Conservation (phyloP, 257 asterid species). For the Solanum rostratum region DNA sequence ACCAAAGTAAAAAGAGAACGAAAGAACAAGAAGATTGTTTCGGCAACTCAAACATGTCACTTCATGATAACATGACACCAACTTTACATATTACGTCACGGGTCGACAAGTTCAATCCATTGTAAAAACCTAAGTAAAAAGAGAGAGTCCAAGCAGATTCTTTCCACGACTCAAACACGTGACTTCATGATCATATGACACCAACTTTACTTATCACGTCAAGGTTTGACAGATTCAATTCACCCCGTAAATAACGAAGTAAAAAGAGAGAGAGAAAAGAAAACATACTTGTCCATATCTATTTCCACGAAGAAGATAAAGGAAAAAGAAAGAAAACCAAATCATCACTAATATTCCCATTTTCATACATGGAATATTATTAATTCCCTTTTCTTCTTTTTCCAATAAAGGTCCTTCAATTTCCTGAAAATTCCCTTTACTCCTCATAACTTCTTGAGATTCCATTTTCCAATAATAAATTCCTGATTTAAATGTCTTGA, state of each 20-base stretch:
- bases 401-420: conserved; percentile 24
- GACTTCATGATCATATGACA: no score
- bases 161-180: no score
- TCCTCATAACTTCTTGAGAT: conserved; percentile 17
- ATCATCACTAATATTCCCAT: conserved; percentile 41
- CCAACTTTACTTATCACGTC: rapidly evolving
- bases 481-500: conserved; percentile 58
- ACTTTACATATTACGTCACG: no score
- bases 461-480: conserved; percentile 49
- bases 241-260: background rate
- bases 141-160: no score
- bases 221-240: background rate
- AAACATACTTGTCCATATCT: conserved; percentile 54
- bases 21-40: no score
- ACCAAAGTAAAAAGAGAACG: background rate
- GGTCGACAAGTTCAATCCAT: no score
- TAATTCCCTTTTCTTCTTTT: background rate
- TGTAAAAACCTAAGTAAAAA: no score
- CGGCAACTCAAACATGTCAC: no score
- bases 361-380: conserved; percentile 43
- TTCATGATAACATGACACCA: no score
- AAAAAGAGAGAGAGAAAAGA: background rate
- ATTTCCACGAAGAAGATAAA: conserved; percentile 82
- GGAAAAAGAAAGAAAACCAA: conserved; percentile 56
- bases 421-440: background rate